These are phyloP conservation scores for Arabidopsis arenosa DNA, from an alignment of 345 rosid species.

Conservation along the genomic window DNA sequence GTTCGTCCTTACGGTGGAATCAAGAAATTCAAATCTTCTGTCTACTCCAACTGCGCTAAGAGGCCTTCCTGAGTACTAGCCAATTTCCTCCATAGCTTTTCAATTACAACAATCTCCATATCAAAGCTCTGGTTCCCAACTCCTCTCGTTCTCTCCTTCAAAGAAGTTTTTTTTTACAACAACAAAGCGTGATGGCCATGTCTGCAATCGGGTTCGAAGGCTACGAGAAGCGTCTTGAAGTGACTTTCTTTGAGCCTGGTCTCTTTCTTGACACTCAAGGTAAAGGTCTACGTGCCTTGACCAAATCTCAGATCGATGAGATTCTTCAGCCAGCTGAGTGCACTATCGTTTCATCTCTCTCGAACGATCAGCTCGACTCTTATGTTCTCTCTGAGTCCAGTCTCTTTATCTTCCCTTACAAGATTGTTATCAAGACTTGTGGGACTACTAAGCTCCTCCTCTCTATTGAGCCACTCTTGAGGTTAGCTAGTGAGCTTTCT, in stretches of 20 bases:
- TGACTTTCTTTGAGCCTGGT: conserved; percentile 59
- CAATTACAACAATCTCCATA: background rate
- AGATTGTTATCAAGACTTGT: conserved; percentile 76
- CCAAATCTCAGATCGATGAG: conserved; percentile 61
- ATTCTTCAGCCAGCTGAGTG: conserved; percentile 67
- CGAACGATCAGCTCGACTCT: conserved; percentile 67
- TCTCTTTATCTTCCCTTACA: conserved; percentile 64
- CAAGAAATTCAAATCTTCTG: conserved; percentile 86
- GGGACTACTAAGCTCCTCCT: conserved; percentile 78
- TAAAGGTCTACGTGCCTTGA: conserved; percentile 56
- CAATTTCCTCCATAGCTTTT: background rate
- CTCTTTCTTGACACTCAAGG: conserved; percentile 58
- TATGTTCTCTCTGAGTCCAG: conserved; percentile 90
- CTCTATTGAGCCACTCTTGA: conserved; percentile 58
- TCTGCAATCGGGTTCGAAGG: conserved; percentile 78
- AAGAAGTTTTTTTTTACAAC: background rate
- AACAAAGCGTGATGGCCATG: conserved; percentile 45
- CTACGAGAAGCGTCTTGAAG: conserved; percentile 76
- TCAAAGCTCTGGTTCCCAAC: conserved; percentile 28
- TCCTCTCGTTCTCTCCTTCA: conserved; percentile 23
- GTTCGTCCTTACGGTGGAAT: conserved; percentile 88
- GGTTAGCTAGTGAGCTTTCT: conserved; percentile 53
- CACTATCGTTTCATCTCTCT: conserved; percentile 69
- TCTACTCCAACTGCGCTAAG: conserved; percentile 85
- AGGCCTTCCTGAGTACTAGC: conserved; percentile 73